A percentile compares a stretch with the other conserved stretches of the same genome.
Evolutionary conservation across 2,329 filamentous ascomycete species (phyloP).

Genomic region (Rhinocladiella mackenziei): DNA sequence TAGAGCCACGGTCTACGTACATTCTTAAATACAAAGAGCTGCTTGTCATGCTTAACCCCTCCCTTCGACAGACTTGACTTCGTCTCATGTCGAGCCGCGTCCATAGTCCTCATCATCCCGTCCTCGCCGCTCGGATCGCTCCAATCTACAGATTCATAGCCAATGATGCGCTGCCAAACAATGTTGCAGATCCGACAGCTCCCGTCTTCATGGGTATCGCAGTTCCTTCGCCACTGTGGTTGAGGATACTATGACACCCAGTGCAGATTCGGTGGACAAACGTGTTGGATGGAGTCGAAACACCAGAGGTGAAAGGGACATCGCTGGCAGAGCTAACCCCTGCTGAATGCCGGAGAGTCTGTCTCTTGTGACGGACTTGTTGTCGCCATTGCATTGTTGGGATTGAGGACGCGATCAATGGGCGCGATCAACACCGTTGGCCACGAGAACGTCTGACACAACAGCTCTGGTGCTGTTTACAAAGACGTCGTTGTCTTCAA

Average conservation of each 20-base stretch:
- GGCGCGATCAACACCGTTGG: constrained; percentile 57
- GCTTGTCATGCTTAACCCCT: too few species aligned
- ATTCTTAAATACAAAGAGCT: too few species aligned
- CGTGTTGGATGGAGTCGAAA: constrained; percentile 42
- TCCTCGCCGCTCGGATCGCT: background rate
- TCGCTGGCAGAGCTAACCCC: constrained; percentile 49
- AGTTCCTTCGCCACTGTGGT: constrained; percentile 13
- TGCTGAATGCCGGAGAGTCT: constrained; percentile 52
- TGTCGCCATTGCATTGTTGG: constrained; percentile 45
- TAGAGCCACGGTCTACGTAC: too few species aligned
- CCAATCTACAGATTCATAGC: constrained; percentile 21
- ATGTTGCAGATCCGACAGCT: constrained; percentile 27
- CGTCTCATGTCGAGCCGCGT: too few species aligned
- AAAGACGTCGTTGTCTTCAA: constrained; percentile 44
- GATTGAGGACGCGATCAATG: constrained; percentile 60
- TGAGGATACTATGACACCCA: constrained; percentile 7
- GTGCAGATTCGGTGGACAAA: constrained; percentile 7
- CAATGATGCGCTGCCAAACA: constrained; percentile 25
- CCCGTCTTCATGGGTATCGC: constrained; percentile 28
- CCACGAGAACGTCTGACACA: constrained; percentile 46
- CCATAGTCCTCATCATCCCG: too few species aligned
- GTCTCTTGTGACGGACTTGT: constrained; percentile 44
- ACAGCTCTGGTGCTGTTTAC: constrained; percentile 53
- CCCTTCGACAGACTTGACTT: too few species aligned
- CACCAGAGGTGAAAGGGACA: constrained; percentile 54